phyloP scores from a whole-genome alignment of 1,284 basidiomycete species.

The Anthracocystis walkeri region DNA sequence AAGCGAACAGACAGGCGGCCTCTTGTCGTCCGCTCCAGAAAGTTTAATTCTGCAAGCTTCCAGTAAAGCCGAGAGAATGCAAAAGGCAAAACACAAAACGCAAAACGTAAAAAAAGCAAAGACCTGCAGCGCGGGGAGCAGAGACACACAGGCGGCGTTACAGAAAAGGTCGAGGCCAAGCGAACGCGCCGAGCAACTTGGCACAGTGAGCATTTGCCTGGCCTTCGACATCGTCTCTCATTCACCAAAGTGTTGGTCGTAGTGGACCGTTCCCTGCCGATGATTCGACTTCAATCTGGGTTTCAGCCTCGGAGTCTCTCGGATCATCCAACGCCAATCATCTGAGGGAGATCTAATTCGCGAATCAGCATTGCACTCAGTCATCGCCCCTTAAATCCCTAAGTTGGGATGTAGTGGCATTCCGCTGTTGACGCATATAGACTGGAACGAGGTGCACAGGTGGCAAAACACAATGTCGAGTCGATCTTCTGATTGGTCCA shows the following conservation, averaged over 20 bases:
- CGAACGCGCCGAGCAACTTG: constrained; percentile 7
- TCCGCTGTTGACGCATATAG: background rate
- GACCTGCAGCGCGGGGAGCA: constrained; percentile 13
- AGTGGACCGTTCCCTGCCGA: too few relatives aligned
- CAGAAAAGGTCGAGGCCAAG: constrained; percentile 8
- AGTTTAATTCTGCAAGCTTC: background rate
- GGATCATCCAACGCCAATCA: constrained; percentile 1
- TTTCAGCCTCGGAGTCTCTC: background rate
- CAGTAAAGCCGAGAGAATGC: constrained; percentile 4
- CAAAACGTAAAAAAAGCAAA: background rate
- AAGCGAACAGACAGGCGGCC: background rate
- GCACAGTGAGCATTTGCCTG: background rate
- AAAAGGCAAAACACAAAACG: too few relatives aligned
- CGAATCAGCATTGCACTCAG: background rate
- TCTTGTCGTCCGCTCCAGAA: background rate
- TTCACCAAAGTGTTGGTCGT: too few relatives aligned
- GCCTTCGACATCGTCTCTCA: too few relatives aligned
- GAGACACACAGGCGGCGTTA: background rate
- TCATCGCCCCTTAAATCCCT: background rate
- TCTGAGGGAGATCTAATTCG: too few relatives aligned
- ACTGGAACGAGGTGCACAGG: constrained; percentile 3
- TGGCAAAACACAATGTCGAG: constrained; percentile 1
- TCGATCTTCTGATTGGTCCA: background rate
- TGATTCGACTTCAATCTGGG: background rate
- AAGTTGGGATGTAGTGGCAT: background rate